Conservation (phyloP, 257 asterid genomes). For the Ilex asprella region DNA sequence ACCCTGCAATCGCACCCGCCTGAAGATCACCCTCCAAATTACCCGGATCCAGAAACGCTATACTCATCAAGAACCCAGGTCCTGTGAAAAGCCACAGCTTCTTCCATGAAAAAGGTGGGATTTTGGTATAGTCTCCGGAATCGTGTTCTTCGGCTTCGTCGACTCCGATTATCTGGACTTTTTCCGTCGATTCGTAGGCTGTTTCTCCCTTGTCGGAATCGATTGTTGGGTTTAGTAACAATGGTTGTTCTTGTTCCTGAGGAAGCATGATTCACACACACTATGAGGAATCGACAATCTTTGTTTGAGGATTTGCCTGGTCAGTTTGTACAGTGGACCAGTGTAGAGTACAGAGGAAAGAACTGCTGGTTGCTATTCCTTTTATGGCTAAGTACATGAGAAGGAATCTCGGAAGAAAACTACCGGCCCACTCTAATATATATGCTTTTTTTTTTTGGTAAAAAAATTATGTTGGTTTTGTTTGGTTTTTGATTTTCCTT, state of each 20-base stretch:
- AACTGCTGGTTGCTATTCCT: no score
- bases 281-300: no score
- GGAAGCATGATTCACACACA: conserved; percentile 18
- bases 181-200: conserved; percentile 52
- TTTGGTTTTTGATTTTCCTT: no score
- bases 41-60: conserved; percentile 80
- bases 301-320: no score
- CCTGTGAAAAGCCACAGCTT: conserved; percentile 85
- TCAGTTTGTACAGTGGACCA: no score
- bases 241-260: conserved; percentile 16
- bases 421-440: no score
- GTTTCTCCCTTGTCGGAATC: conserved; percentile 27
- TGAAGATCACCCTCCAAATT: conserved; percentile 86
- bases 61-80: conserved; percentile 78
- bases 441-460: no score
- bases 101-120: conserved; percentile 73
- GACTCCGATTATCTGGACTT: conserved; percentile 47
- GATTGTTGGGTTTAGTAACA: conserved; percentile 10
- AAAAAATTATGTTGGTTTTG: no score
- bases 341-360: no score
- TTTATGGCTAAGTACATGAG: no score
- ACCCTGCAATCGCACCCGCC: conserved; percentile 79
- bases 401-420: no score
- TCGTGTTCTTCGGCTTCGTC: conserved; percentile 27
- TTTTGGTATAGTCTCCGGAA: conserved; percentile 28